These are phyloP conservation scores for Tillandsia leiboldiana DNA, from an alignment of 176 grass and related monocot genomes.

Conservation along the genomic window DNA sequence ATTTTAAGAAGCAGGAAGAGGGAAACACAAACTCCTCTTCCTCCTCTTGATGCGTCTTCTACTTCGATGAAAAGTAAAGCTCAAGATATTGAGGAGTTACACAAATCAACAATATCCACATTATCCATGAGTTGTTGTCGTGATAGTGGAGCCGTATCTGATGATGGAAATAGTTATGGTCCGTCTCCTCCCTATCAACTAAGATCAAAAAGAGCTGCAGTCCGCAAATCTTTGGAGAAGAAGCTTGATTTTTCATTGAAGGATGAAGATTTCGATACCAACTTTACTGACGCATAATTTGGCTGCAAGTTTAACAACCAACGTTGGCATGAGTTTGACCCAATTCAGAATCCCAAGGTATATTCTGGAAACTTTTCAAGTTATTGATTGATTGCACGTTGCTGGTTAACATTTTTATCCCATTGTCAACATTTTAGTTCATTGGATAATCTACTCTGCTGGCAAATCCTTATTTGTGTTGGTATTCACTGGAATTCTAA, in stretches of 20 bases:
- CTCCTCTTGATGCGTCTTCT: slow-evolving; percentile 32
- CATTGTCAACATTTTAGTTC: too few species aligned
- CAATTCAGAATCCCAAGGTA: too few species aligned
- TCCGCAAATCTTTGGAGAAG: slow-evolving; percentile 64
- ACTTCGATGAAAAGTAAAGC: slow-evolving; percentile 33
- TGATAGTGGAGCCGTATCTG: slow-evolving; percentile 6
- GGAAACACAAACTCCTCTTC: slow-evolving; percentile 30
- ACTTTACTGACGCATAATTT: too few species aligned
- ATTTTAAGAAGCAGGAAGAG: slow-evolving; percentile 81
- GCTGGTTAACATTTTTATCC: too few species aligned
- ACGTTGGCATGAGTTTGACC: too few species aligned
- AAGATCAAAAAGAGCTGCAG: slow-evolving; percentile 59
- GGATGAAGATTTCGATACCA: slow-evolving; percentile 9
- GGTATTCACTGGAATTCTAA: too few species aligned
- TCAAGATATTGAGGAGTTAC: slow-evolving; percentile 16
- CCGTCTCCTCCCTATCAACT: slow-evolving; percentile 73
- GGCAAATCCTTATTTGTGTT: too few species aligned
- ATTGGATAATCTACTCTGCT: too few species aligned
- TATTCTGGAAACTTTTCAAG: too few species aligned
- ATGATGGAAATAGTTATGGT: slow-evolving; percentile 42
- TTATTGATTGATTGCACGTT: too few species aligned
- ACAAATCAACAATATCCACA: slow-evolving; percentile 36
- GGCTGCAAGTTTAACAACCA: too few species aligned
- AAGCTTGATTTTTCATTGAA: slow-evolving; percentile 80
- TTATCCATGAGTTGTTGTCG: slow-evolving; percentile 33